Evolutionary conservation across 1,284 basidiomycete genomes (phyloP).

Genomic region (Paramarasmius palmivorus): DNA sequence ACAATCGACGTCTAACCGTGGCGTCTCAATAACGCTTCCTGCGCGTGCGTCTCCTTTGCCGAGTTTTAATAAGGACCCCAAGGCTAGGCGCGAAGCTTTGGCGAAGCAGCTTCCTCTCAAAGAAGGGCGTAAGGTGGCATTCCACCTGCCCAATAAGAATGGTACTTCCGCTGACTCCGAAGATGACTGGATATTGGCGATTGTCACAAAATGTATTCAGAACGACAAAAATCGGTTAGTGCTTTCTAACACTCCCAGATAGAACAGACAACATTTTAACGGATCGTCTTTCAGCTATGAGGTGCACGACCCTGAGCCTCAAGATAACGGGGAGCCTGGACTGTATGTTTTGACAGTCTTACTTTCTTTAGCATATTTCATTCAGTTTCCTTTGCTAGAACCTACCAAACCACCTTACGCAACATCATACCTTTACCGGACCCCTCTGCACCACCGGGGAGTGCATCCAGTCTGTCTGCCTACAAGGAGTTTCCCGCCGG

Average conservation of each 20-base stretch:
- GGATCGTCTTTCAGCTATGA: conserved; percentile 56
- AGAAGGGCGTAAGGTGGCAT: conserved; percentile 75
- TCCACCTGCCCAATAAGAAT: conserved; percentile 67
- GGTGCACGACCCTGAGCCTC: conserved; percentile 79
- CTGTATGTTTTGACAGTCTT: conserved; percentile 44
- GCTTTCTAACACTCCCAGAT: conserved; percentile 6
- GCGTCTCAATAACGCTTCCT: conserved; percentile 53
- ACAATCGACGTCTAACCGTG: conserved; percentile 39
- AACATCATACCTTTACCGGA: conserved; percentile 79
- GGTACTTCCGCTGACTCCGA: conserved; percentile 50
- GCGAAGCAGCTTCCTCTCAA: conserved; percentile 65
- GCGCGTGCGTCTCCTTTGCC: conserved; percentile 49
- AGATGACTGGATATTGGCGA: conserved; percentile 79
- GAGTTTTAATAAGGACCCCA: conserved; percentile 62
- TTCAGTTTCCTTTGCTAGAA: conserved; percentile 34
- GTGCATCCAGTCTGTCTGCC: conserved; percentile 60
- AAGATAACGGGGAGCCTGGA: conserved; percentile 74
- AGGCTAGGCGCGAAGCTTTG: conserved; percentile 59
- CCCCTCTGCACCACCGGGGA: conserved; percentile 54
- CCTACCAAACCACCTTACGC: conserved; percentile 66
- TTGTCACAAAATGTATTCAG: conserved; percentile 68
- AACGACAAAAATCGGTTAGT: conserved; percentile 66
- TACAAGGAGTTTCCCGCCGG: conserved; percentile 74
- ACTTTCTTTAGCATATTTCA: conserved; percentile 1
- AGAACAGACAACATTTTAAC: conserved; percentile 5